These are phyloP conservation scores for Kockiozyma suomiensis DNA, from an alignment of 805 yeast genomes.

Conservation along the genomic window DNA sequence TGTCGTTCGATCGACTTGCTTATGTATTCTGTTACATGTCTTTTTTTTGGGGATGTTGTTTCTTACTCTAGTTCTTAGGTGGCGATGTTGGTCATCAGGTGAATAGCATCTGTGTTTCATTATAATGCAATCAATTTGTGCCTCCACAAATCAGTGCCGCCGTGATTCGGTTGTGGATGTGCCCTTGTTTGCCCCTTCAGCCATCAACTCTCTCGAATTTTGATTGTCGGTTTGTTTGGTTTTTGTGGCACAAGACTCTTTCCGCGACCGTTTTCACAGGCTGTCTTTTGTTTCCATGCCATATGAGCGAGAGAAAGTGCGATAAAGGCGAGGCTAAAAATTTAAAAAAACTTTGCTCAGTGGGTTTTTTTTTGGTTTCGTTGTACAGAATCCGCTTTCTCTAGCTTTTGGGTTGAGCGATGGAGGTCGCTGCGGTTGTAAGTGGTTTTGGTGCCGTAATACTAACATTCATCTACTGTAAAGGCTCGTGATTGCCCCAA, in stretches of 20 bases:
- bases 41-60: constrained; percentile 16
- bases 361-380: too few relatives aligned
- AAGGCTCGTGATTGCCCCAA: constrained; percentile 45
- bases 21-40: too few relatives aligned
- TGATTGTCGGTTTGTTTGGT: constrained; percentile 5
- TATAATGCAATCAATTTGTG: constrained; percentile 12
- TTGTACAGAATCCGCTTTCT: not conserved
- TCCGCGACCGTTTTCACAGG: not conserved
- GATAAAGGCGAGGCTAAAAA: not conserved
- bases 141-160: constrained; percentile 10
- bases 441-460: constrained; percentile 1
- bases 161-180: constrained; percentile 10
- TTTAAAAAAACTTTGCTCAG: too few relatives aligned
- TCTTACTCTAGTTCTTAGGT: constrained; percentile 32
- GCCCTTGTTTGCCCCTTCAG: constrained; percentile 11
- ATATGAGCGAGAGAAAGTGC: not conserved
- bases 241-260: not conserved
- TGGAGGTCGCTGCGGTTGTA: constrained; percentile 7
- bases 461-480: not conserved
- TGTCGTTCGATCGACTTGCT: constrained; percentile 6
- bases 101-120: constrained; percentile 8
- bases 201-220: constrained; percentile 2
- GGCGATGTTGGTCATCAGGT: constrained; percentile 39
- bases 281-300: not conserved
- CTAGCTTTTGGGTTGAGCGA: not conserved